phyloP scores from a whole-genome alignment of 2,329 filamentous ascomycete genomes.

The Knufia petricola region DNA sequence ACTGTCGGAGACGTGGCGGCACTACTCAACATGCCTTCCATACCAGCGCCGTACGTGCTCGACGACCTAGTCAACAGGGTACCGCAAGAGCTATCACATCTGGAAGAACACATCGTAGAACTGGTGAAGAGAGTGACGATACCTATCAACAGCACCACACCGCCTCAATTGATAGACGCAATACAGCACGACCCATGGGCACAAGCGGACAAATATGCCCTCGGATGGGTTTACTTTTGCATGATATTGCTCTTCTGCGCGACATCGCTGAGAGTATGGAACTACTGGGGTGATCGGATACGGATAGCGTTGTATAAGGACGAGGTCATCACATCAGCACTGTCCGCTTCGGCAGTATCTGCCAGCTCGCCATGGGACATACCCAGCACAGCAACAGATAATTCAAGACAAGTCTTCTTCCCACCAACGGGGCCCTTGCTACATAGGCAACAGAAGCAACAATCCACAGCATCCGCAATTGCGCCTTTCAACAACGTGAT shows the following conservation, averaged over 20 bases:
- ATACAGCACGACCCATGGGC: constrained; percentile 64
- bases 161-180: constrained; percentile 46
- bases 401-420: constrained; percentile 64
- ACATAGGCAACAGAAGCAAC: constrained; percentile 48
- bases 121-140: constrained; percentile 46
- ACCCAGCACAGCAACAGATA: constrained; percentile 49
- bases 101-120: constrained; percentile 12
- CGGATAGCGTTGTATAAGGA: constrained; percentile 82
- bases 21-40: constrained; percentile 2
- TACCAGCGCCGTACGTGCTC: constrained; percentile 4
- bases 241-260: constrained; percentile 60
- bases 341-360: constrained; percentile 31
- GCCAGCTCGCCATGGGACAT: constrained; percentile 33
- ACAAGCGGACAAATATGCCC: constrained; percentile 72
- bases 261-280: constrained; percentile 64
- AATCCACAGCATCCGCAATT: constrained; percentile 67
- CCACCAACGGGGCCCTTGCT: constrained; percentile 49
- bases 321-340: constrained; percentile 55
- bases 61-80: not conserved
- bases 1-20: not conserved
- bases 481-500: constrained; percentile 65
- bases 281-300: constrained; percentile 89
- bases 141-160: constrained; percentile 46
- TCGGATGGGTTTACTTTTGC: constrained; percentile 83
- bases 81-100: not conserved